These are phyloP conservation scores for Pelargonium cotyledonis DNA, from an alignment of 441 rosid genomes.

Conservation along the genomic window DNA sequence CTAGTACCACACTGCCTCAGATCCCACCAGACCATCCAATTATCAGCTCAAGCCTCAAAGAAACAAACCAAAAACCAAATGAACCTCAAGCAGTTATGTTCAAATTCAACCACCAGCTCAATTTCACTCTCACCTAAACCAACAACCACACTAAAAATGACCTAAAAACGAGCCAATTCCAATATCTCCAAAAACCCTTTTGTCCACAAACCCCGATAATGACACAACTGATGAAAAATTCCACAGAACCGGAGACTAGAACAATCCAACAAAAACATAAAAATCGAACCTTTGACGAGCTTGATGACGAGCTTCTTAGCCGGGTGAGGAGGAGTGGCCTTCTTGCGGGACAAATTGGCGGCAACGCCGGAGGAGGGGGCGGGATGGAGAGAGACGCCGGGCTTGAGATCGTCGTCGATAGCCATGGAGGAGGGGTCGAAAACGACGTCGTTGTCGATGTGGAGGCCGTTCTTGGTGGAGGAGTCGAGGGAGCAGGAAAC, in stretches of 20 bases:
- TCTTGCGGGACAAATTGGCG: slow-evolving; percentile 89
- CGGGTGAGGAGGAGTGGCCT: slow-evolving; percentile 85
- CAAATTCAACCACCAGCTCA: slow-evolving; percentile 14
- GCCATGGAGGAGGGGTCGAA: slow-evolving; percentile 50
- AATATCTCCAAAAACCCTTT: background rate
- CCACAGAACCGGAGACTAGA: background rate
- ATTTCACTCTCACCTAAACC: slow-evolving; percentile 2
- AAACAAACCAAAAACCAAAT: background rate
- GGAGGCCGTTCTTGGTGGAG: slow-evolving; percentile 60
- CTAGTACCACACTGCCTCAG: slow-evolving; percentile 4
- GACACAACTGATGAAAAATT: background rate
- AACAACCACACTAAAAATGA: background rate
- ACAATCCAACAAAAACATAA: background rate
- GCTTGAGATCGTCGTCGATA: slow-evolving; percentile 63
- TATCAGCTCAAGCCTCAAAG: background rate
- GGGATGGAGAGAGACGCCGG: slow-evolving; percentile 35
- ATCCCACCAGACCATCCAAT: slow-evolving; percentile 13
- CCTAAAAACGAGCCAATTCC: slow-evolving; percentile 11
- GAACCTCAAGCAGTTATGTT: slow-evolving; percentile 5
- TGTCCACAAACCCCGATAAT: background rate
- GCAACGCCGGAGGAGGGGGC: slow-evolving; percentile 26
- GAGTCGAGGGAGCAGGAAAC: slow-evolving; percentile 43
- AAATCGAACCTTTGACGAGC: slow-evolving; percentile 58
- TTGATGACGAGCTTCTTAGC: slow-evolving; percentile 90
- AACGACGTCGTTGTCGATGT: slow-evolving; percentile 38